Base-by-base conservation (phyloP, 257 asterid species). In the Striga asiatica region DNA sequence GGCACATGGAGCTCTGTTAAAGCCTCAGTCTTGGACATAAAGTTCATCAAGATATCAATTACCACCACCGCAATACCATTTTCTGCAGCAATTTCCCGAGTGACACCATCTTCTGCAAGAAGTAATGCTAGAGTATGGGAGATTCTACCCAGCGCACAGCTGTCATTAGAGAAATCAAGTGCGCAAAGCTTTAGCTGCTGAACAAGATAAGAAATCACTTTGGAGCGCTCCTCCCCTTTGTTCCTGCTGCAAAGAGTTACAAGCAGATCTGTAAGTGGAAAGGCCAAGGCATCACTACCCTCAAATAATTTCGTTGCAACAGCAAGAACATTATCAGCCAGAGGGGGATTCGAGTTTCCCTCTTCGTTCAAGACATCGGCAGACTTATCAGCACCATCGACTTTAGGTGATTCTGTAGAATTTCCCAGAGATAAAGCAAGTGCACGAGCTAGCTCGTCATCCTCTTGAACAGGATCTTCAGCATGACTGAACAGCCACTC, bases 401-500 rank as follows among this genome's bases (percentile, higher is more conserved):
- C 85, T 82, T 84, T 88, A 25, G 89, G 76, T 39, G 88, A 38
- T 71, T 88, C 97, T 24, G 97, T 72, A 41, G 98, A 82, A 71
- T 66, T 84, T 62, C 98, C 98, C 1, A 91, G 85, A 49, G 98
- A 91, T 68, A 91, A 81, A 57, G 97, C 97, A 66, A 91, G 91
- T 51, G 97, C 97, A 75, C 95, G 98, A 71, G 97, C 97, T 76
- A 91, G 68, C 72, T 84, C 98, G 52, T 91, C 95, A 63, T 91
- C 98, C 68, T 91, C 97, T 66, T 78, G 89, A 47, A 88, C 95
- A 53, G 95, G 98, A 73, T 91, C 95, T 66, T 91, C 98, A 8
- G 82, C 81, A 66, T 84, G 98, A 74, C 83, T 91, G 60, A 80
- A 84, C 72, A 91, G 67, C 98, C 98, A 91, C 57, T 88, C 98